These are phyloP conservation scores for Coccomyxa sp. DNA, from an alignment of 139 green algal genomes.

Conservation along the genomic window DNA sequence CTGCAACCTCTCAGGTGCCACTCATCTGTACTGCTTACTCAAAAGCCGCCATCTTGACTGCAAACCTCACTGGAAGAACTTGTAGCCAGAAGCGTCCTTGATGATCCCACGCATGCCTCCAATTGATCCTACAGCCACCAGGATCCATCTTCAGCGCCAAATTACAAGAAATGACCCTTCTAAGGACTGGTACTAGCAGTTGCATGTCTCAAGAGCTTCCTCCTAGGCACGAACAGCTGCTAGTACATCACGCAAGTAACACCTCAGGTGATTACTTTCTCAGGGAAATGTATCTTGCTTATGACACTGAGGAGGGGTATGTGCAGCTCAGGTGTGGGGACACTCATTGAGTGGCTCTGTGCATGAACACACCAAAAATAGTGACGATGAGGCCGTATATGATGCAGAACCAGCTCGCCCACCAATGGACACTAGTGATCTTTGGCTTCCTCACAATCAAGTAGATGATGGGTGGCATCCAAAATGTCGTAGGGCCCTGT, in stretches of 20 bases:
- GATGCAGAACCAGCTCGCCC: slow-evolving; percentile 21
- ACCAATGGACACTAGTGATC: slow-evolving; percentile 14
- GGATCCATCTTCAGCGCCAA: too few relatives aligned
- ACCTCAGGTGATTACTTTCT: background rate
- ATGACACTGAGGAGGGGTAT: background rate
- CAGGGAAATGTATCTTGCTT: background rate
- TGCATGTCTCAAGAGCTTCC: too few relatives aligned
- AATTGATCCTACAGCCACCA: background rate
- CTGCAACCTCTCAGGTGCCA: too few relatives aligned
- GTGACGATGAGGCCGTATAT: slow-evolving; percentile 2
- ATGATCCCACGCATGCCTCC: slow-evolving; percentile 4
- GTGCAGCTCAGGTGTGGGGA: background rate
- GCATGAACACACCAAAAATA: background rate
- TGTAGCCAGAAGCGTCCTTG: background rate
- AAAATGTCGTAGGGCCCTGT: background rate
- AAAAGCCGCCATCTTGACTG: background rate
- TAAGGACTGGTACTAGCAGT: too few relatives aligned
- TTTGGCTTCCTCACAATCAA: slow-evolving; percentile 15
- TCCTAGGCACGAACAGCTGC: too few relatives aligned
- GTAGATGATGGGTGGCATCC: slow-evolving; percentile 10
- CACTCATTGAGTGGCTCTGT: background rate
- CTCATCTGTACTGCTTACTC: too few relatives aligned
- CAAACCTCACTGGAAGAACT: slow-evolving; percentile 6
- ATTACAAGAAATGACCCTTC: too few relatives aligned
- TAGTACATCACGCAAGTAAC: too few relatives aligned